Evolutionary conservation across 495 filamentous ascomycete genomes (phyloP).

Genomic region (Trichoderma asperelloides): DNA sequence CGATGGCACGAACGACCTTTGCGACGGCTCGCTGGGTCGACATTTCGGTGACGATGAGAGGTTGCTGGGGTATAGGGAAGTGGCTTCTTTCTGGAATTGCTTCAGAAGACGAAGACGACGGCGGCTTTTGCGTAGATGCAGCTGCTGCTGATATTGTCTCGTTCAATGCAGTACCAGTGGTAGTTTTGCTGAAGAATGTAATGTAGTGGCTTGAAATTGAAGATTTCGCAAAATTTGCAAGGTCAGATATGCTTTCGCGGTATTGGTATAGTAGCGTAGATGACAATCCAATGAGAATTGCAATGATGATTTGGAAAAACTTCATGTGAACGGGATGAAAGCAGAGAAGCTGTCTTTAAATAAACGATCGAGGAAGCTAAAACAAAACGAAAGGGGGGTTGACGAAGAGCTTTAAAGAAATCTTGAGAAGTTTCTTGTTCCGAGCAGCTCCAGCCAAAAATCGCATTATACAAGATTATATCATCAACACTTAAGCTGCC

Average conservation of each 20-base stretch:
- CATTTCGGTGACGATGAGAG: constrained; percentile 41
- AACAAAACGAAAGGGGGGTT: no score
- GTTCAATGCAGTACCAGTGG: background rate
- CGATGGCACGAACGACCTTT: constrained; percentile 71
- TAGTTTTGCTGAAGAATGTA: background rate
- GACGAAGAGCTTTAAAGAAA: constrained; percentile 11
- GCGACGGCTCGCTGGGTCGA: constrained; percentile 65
- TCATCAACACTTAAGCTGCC: background rate
- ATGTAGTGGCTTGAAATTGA: background rate
- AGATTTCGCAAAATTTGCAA: background rate
- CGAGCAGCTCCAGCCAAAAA: no score
- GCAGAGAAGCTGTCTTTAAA: constrained; percentile 6
- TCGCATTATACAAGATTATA: constrained; percentile 1
- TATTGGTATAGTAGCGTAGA: constrained; percentile 27
- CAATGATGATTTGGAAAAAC: constrained; percentile 22
- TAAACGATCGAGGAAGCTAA: constrained; percentile 4
- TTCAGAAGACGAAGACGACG: background rate
- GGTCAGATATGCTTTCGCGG: constrained; percentile 13
- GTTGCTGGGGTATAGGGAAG: constrained; percentile 8
- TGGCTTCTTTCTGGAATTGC: background rate
- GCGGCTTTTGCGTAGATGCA: background rate
- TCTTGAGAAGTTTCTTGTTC: constrained; percentile 4
- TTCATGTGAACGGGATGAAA: constrained; percentile 20
- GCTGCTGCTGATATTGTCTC: background rate
- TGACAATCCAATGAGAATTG: constrained; percentile 29